Conservation (phyloP, 495 filamentous ascomycete species). For the Niebla homalea region DNA sequence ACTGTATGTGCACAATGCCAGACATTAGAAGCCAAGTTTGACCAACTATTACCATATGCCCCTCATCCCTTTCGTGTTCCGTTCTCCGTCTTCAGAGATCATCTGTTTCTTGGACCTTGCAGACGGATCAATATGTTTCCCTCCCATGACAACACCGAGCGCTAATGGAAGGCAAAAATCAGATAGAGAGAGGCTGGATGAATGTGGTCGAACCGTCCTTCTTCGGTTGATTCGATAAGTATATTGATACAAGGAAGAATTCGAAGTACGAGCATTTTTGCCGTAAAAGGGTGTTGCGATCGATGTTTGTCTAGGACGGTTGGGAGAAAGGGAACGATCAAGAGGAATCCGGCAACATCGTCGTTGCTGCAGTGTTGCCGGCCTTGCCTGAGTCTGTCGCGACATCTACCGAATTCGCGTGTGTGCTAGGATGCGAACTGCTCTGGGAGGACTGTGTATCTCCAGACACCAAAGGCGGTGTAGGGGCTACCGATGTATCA, state of each 20-base stretch:
- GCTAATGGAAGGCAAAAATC: background rate
- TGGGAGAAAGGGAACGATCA: too few species aligned
- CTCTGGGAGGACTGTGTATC: constrained; percentile 54
- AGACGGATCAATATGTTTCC: background rate
- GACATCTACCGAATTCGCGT: constrained; percentile 38
- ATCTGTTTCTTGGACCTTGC: background rate
- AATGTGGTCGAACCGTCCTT: too few species aligned
- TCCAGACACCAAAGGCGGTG: constrained; percentile 46
- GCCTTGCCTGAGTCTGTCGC: constrained; percentile 17
- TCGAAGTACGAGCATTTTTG: too few species aligned
- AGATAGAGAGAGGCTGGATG: too few species aligned
- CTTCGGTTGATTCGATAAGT: too few species aligned
- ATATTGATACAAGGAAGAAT: too few species aligned
- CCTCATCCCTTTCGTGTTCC: background rate
- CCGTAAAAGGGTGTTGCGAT: too few species aligned
- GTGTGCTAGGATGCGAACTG: constrained; percentile 45
- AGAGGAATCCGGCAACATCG: too few species aligned
- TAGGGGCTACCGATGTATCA: constrained; percentile 37
- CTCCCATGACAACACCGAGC: background rate
- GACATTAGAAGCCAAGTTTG: background rate
- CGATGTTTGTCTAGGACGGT: too few species aligned
- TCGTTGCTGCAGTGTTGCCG: constrained; percentile 5
- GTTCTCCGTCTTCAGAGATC: background rate
- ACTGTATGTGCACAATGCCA: constrained; percentile 4
- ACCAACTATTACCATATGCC: background rate